A percentile compares a stretch with the other conserved stretches of the same genome.
These are phyloP conservation scores for Kockovaella imperatae DNA, from an alignment of 768 basidiomycete genomes.

Conservation along the genomic window DNA sequence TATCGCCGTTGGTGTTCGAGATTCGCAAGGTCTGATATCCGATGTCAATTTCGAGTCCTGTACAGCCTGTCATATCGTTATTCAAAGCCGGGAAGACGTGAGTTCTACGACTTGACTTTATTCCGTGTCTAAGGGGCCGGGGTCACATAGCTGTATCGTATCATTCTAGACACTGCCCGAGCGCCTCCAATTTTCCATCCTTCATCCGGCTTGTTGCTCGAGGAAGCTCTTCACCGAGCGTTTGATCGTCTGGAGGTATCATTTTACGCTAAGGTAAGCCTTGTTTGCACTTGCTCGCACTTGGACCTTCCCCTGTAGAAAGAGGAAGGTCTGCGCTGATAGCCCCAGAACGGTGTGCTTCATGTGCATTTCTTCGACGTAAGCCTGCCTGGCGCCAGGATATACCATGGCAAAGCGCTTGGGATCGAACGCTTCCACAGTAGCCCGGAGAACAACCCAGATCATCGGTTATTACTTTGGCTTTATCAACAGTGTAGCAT, in stretches of 20 bases:
- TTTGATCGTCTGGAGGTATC: neutral
- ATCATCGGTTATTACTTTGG: too few relatives aligned
- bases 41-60: neutral
- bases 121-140: neutral
- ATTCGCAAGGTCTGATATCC: conserved; percentile 1
- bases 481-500: too few relatives aligned
- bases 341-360: too few relatives aligned
- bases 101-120: neutral
- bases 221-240: neutral
- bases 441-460: too few relatives aligned
- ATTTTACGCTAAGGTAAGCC: neutral
- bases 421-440: too few relatives aligned
- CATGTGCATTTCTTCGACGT: too few relatives aligned
- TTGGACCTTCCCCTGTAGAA: too few relatives aligned
- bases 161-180: neutral
- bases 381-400: too few relatives aligned
- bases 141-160: neutral
- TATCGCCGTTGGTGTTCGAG: neutral
- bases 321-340: too few relatives aligned
- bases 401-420: too few relatives aligned
- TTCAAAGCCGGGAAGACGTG: neutral
- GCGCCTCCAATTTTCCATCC: neutral
- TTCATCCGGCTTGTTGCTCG: neutral
- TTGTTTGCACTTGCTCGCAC: neutral
- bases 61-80: neutral